phyloP scores from a whole-genome alignment of 306 rosid genomes.

The Fragaria iinumae region DNA sequence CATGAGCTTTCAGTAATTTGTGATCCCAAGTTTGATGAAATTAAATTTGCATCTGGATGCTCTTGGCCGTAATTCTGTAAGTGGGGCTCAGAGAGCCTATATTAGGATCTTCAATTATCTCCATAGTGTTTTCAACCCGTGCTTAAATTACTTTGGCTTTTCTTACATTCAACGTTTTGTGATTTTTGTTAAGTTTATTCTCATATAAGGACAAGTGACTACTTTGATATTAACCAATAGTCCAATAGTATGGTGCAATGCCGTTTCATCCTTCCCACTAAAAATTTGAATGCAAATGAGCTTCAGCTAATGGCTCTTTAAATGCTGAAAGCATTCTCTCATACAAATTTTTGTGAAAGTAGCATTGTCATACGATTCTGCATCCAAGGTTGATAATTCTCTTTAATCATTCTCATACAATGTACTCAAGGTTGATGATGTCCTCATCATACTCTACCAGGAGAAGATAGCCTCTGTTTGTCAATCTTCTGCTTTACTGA shows the following conservation, averaged over 20 bases:
- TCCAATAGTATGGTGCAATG: background rate
- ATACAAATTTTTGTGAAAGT: too few species aligned
- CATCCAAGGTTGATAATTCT: background rate
- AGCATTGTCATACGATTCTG: background rate
- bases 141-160: background rate
- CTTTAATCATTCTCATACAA: background rate
- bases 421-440: background rate
- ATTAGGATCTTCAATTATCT: background rate
- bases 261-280: background rate
- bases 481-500: background rate
- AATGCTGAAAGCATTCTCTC: background rate
- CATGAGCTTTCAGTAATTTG: background rate
- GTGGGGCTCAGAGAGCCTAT: background rate
- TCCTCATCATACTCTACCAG: background rate
- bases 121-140: background rate
- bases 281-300: background rate
- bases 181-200: background rate
- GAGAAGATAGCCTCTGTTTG: background rate
- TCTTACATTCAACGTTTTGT: background rate
- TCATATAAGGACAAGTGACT: background rate
- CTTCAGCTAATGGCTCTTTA: background rate
- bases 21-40: background rate
- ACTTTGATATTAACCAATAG: background rate
- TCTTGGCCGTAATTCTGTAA: background rate
- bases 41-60: background rate